Conservation (phyloP, 169 alveolate genomes). For the Plasmodium knowlesi region DNA sequence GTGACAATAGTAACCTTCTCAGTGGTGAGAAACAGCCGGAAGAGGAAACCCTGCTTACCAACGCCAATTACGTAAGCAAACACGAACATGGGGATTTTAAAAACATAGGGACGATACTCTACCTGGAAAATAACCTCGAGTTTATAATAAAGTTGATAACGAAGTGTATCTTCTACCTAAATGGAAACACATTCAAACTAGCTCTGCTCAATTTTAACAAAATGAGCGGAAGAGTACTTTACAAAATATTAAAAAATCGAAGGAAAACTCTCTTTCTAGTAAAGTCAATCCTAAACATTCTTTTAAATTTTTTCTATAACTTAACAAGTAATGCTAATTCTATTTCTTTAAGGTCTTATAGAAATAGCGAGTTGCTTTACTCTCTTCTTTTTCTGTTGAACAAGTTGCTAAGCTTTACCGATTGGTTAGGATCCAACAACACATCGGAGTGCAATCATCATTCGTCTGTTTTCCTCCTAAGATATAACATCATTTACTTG, state of each 20-base stretch:
- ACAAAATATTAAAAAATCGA: constrained; percentile 36
- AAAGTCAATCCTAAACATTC: constrained; percentile 42
- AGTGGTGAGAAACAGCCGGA: neutral
- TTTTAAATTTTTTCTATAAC: constrained; percentile 67
- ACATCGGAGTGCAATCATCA: constrained; percentile 72
- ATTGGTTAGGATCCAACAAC: constrained; percentile 73
- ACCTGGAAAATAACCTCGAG: constrained; percentile 54
- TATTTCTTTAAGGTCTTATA: constrained; percentile 42
- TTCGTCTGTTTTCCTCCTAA: constrained; percentile 51
- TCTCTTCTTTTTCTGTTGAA: constrained; percentile 43
- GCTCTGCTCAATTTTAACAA: constrained; percentile 45
- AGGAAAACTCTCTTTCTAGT: constrained; percentile 27
- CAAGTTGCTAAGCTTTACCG: constrained; percentile 66
- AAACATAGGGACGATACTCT: constrained; percentile 64
- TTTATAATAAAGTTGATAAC: constrained; percentile 50
- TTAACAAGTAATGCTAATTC: constrained; percentile 31
- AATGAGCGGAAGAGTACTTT: constrained; percentile 66
- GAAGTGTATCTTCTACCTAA: constrained; percentile 49
- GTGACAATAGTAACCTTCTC: neutral
- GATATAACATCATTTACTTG: constrained; percentile 60
- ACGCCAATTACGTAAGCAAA: constrained; percentile 47
- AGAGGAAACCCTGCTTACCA: neutral
- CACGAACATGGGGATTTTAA: constrained; percentile 7
- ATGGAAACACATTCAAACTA: constrained; percentile 49
- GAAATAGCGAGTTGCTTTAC: constrained; percentile 62